phyloP scores from a whole-genome alignment of 805 yeast genomes.

The Saccharomyces kudriavzevii region DNA sequence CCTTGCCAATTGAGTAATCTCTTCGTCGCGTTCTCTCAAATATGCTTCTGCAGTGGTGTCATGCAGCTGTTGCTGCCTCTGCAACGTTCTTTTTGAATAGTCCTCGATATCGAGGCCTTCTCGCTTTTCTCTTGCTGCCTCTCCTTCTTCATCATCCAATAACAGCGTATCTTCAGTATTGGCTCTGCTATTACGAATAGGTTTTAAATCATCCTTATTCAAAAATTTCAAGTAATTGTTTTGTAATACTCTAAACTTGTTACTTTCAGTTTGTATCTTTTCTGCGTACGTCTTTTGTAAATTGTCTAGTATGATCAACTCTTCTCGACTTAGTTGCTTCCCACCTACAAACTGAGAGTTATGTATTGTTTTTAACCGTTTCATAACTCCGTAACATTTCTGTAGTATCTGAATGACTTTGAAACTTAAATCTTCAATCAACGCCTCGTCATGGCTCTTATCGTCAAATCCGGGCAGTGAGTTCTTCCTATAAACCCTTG shows the following conservation, averaged over 20 bases:
- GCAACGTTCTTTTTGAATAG: conserved; percentile 30
- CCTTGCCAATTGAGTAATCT: conserved; percentile 83
- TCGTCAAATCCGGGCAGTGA: conserved; percentile 84
- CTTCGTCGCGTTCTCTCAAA: conserved; percentile 65
- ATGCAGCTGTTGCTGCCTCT: conserved; percentile 19
- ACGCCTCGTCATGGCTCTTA: conserved; percentile 61
- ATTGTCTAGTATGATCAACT: conserved; percentile 63
- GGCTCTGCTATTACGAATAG: conserved; percentile 21
- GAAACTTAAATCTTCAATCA: conserved; percentile 71
- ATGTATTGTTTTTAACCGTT: conserved; percentile 47
- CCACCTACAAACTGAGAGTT: conserved; percentile 33
- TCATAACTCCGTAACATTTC: conserved; percentile 66
- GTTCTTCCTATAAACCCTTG: conserved; percentile 67
- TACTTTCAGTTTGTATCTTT: conserved; percentile 69
- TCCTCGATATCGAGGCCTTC: conserved; percentile 28
- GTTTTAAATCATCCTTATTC: conserved; percentile 67
- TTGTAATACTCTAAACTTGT: conserved; percentile 77
- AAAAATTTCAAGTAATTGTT: conserved; percentile 80
- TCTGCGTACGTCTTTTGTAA: conserved; percentile 79
- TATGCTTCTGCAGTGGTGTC: conserved; percentile 16
- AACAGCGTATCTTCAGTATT: conserved; percentile 14
- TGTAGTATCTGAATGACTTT: conserved; percentile 71
- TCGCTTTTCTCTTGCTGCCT: conserved; percentile 17
- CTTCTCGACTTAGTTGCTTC: conserved; percentile 32
- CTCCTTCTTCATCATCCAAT: conserved; percentile 29